Evolutionary conservation across 768 basidiomycete species (phyloP).

Genomic region (Cystofilobasidium ferigula): DNA sequence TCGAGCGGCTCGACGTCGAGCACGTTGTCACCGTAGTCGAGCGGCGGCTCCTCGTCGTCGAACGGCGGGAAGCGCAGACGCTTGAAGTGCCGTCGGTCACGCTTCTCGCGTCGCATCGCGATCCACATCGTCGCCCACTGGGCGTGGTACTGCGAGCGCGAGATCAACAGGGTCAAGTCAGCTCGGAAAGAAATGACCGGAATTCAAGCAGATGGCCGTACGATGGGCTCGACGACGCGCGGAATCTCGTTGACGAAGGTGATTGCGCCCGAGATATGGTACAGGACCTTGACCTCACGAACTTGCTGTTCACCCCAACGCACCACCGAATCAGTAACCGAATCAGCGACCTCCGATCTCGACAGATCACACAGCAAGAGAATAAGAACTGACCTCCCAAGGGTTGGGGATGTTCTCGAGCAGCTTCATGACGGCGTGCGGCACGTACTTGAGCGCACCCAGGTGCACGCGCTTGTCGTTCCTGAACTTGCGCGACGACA

Average conservation of each 20-base stretch:
- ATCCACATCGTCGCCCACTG: conserved; percentile 99
- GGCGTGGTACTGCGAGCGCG: conserved; percentile 60
- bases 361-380: background rate
- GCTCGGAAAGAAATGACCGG: too few species aligned
- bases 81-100: conserved; percentile 97
- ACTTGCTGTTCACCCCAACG: conserved; percentile 57
- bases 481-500: conserved; percentile 98
- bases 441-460: conserved; percentile 88
- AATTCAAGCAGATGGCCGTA: too few species aligned
- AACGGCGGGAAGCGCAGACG: conserved; percentile 99
- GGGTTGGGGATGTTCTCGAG: conserved; percentile 96
- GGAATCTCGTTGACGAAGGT: conserved; percentile 99
- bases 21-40: conserved; percentile 98
- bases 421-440: conserved; percentile 97
- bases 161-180: background rate
- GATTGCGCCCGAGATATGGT: conserved; percentile 98
- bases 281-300: conserved; percentile 93
- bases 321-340: too few species aligned
- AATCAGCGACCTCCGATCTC: background rate
- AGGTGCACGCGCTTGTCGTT: conserved; percentile 99
- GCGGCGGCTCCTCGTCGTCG: conserved; percentile 96
- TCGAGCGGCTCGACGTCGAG: conserved; percentile 95
- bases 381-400: conserved; percentile 53
- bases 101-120: conserved; percentile 96
- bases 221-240: conserved; percentile 83